These are phyloP conservation scores for Emericellopsis atlantica DNA, from an alignment of 2,329 filamentous ascomycete genomes.

Conservation along the genomic window DNA sequence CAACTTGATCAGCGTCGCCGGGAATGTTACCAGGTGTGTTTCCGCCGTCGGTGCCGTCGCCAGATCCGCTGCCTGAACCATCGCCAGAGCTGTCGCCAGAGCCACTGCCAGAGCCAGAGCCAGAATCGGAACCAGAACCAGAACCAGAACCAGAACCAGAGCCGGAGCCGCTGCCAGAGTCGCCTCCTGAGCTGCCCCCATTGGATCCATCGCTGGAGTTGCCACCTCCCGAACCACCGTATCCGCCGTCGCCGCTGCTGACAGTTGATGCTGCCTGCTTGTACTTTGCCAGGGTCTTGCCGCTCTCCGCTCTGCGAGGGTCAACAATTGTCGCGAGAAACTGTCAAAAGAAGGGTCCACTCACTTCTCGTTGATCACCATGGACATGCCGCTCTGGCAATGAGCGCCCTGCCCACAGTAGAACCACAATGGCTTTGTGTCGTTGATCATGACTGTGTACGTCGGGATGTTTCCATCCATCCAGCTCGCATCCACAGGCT, in stretches of 20 bases:
- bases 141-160: conserved; percentile 2
- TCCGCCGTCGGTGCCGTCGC: background rate
- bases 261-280: conserved; percentile 20
- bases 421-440: conserved; percentile 62
- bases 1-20: background rate
- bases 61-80: background rate
- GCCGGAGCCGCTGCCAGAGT: background rate
- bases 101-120: conserved; percentile 2
- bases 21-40: background rate
- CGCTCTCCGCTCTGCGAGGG: background rate
- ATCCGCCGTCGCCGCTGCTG: conserved; percentile 1
- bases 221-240: background rate
- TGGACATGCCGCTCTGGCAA: conserved; percentile 63
- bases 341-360: conserved; percentile 12
- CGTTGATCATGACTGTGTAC: conserved; percentile 59
- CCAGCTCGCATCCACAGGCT: conserved; percentile 43
- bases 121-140: background rate
- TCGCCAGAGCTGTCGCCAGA: background rate
- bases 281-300: conserved; percentile 32
- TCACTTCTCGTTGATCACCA: conserved; percentile 65
- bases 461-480: conserved; percentile 43
- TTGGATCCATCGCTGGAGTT: conserved; percentile 2
- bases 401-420: conserved; percentile 67
- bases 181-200: background rate
- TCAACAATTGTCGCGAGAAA: background rate